Base-by-base conservation (phyloP, 2,329 filamentous ascomycete species). In the Basipetospora chlamydospora region DNA sequence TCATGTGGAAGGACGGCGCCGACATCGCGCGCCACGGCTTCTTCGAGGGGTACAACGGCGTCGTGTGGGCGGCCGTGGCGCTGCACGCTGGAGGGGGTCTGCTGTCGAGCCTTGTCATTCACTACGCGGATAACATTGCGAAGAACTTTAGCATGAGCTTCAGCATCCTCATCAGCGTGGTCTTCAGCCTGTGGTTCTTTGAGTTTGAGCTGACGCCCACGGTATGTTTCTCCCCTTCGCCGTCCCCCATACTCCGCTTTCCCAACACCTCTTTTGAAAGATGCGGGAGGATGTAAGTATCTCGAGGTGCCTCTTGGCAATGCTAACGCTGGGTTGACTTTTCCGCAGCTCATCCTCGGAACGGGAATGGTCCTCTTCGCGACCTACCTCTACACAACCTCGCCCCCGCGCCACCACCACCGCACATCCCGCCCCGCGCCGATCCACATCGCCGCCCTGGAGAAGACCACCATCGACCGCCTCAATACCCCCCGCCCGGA, bases 81-180 rank as follows among this genome's bases (percentile, higher is more conserved):
- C 70, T 90, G 41, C 90, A 98, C 54, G 82, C 87, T 1, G 59
- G 78, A 25, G 87, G 87, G 22, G 90, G 88, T 17, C 70, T 96
- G 20, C 61, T 93, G n/a, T 78, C 54, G n/a, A 60, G 57, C 26
- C 45, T 61, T 6, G 57, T 60, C 38, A 60, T 61, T 35, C 50
- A 57, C 25, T 57, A 61, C 41, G 47, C 56, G 6, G 59, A 61
- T 43, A 92, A 90, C 50, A 92, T 93, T 52, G 79, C 84, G 41
- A 93, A 92, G 64, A 94, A 90, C 53, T 87, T 93, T 58, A 86
- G 88, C 4, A 88, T 86, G 5, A 90, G 83, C 49, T 83, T 93
- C 43, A 94, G 85, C 50, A 92, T 96, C 42, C 65, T 95, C 39
- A 61, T 95, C 34, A 92, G 83, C 52, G 86, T 87, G 44, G 46